Conservation (phyloP, 306 rosid species). For the Sophora flavescens region DNA sequence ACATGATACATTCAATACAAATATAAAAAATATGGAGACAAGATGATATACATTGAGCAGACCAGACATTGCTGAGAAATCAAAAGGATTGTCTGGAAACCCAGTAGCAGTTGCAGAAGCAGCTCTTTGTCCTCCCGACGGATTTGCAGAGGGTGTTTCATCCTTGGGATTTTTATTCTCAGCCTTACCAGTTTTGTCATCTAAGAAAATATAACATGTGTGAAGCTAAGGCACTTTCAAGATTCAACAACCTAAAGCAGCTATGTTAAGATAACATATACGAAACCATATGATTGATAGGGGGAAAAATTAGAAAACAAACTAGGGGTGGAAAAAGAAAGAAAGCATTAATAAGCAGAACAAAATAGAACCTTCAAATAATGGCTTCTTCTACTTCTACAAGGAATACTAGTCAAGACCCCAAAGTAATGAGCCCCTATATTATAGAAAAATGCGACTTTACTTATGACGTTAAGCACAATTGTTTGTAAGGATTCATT, state of each 20-base stretch:
- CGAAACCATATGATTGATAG: neutral
- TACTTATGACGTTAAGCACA: neutral
- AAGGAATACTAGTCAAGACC: neutral
- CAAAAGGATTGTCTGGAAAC: slow-evolving; percentile 78
- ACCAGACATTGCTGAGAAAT: slow-evolving; percentile 92
- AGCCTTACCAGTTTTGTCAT: slow-evolving; percentile 62
- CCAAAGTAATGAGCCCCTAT: neutral
- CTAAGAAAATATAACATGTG: slow-evolving; percentile 50
- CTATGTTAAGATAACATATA: neutral
- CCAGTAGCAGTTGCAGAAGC: slow-evolving; percentile 67
- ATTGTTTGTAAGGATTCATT: neutral
- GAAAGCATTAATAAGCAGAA: slow-evolving; percentile 10
- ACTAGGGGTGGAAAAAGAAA: slow-evolving; percentile 5
- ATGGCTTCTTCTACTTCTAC: slow-evolving; percentile 5
- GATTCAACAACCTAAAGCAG: slow-evolving; percentile 15
- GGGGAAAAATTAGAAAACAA: neutral
- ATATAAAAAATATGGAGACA: slow-evolving; percentile 13
- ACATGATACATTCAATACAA: neutral
- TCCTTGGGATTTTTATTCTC: slow-evolving; percentile 61
- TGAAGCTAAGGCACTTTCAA: slow-evolving; percentile 38
- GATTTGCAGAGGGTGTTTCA: slow-evolving; percentile 68
- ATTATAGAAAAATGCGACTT: neutral
- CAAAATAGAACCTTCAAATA: neutral
- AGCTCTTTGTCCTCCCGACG: slow-evolving; percentile 50
- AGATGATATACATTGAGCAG: slow-evolving; percentile 84